phyloP scores from a whole-genome alignment of 352 stramenopile species.

The Thalassiosira pacifica region DNA sequence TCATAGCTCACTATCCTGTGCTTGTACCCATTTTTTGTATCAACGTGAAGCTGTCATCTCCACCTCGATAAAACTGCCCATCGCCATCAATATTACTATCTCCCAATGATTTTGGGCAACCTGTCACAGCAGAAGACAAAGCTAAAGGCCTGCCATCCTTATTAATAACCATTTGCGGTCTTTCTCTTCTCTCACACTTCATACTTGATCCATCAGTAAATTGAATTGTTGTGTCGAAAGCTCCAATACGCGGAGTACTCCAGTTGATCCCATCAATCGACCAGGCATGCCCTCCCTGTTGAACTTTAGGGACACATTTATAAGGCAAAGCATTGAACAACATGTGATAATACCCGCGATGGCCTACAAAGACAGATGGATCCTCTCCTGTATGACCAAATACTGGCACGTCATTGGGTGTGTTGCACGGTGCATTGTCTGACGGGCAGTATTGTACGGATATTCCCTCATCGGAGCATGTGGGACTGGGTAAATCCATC shows the following conservation, averaged over 20 bases:
- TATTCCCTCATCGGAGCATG: constrained; percentile 59
- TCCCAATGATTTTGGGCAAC: constrained; percentile 45
- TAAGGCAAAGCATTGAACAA: constrained; percentile 62
- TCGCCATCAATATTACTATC: not conserved
- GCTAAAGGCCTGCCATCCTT: constrained; percentile 44
- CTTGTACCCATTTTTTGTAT: constrained; percentile 40
- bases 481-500: constrained; percentile 43
- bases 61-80: constrained; percentile 40
- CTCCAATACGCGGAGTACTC: constrained; percentile 49
- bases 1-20: not conserved
- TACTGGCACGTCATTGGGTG: constrained; percentile 39
- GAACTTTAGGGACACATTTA: constrained; percentile 60
- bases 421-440: constrained; percentile 25
- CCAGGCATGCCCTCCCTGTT: constrained; percentile 64
- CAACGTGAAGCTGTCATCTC: constrained; percentile 56
- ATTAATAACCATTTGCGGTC: constrained; percentile 54
- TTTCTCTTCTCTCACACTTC: constrained; percentile 61
- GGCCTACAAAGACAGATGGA: constrained; percentile 56
- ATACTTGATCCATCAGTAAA: constrained; percentile 53
- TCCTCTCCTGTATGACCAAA: constrained; percentile 60
- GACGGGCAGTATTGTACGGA: constrained; percentile 41
- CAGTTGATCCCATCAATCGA: constrained; percentile 56
- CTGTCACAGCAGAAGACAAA: constrained; percentile 48
- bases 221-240: constrained; percentile 60
- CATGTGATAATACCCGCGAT: constrained; percentile 66